Base-by-base conservation (phyloP, 139 green algal species). In the Auxenochlorella protothecoides region DNA sequence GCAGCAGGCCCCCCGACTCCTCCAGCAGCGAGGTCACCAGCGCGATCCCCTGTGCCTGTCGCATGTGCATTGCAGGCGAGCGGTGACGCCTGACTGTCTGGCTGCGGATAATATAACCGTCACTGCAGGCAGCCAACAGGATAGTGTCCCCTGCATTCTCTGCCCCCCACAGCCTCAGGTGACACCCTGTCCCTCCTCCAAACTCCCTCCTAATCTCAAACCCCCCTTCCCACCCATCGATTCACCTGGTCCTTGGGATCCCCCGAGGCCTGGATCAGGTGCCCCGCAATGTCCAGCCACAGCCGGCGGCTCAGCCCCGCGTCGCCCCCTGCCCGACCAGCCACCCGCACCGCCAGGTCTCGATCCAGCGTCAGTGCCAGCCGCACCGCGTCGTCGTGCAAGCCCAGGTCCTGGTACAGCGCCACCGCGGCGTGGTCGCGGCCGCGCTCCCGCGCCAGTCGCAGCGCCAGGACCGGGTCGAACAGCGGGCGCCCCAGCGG, bases 211-310 rank as follows among this genome's bases (percentile, higher is more conserved):
- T 44, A 44, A 44, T 44, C 27, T 44, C 27, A 44, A 44, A 44
- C 27, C 27, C 27, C 27, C 27, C 27, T 44, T 44, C 1, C 27
- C 27, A 44, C 27, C 27, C 27, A 44, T 44, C 27, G 0, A 44
- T 44, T 44, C 27, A 44, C 27, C 27, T 44, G 27, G 27, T 44
- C 27, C 27, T 44, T 44, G 27, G 27, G 27, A 44, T 44, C 27
- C 27, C 27, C 27, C 27, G 27, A 44, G 27, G 27, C 27, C 27
- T 44, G 80, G 15, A 97, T 87, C n/a, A 97, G 80, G 68, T 95
- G 85, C 15, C 76, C 68, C 0, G 92, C 92, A 54, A 98, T 91
- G 53, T 76, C 72, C 66, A 98, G 85, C 93, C 93, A 97, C 65
- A 98, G 80, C 78, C 90, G 89, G 57, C 87, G 82, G 10, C 53